Conservation (phyloP, 495 filamentous ascomycete species). For the Lasiosphaeria miniovina region DNA sequence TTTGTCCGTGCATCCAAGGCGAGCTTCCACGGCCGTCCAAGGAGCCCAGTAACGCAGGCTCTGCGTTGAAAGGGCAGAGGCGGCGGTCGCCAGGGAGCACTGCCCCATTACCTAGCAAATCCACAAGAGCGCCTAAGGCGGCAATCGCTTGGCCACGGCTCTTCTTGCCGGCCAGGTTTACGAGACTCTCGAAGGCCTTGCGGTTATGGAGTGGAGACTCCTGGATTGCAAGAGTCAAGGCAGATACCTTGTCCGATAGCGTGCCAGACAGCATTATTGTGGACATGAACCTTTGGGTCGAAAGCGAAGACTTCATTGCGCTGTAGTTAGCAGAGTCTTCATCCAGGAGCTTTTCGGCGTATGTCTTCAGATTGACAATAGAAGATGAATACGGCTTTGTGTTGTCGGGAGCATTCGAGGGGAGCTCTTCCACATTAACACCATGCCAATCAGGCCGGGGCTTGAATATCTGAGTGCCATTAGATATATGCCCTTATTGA, state of each 20-base stretch:
- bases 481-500: slow-evolving; percentile 7
- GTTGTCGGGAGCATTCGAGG: slow-evolving; percentile 42
- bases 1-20: slow-evolving; percentile 63
- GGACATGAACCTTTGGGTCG: slow-evolving; percentile 88
- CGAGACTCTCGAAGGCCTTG: slow-evolving; percentile 79
- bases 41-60: slow-evolving; percentile 68
- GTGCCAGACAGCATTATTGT: slow-evolving; percentile 97
- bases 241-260: slow-evolving; percentile 93
- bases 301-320: slow-evolving; percentile 54
- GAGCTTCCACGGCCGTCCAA: slow-evolving; percentile 54
- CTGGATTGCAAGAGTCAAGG: slow-evolving; percentile 86
- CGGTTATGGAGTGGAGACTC: slow-evolving; percentile 92
- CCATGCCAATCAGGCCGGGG: slow-evolving; percentile 87
- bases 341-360: slow-evolving; percentile 72
- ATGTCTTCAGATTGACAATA: slow-evolving; percentile 68
- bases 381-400: slow-evolving; percentile 52
- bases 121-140: slow-evolving; percentile 85
- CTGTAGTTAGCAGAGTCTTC: slow-evolving; percentile 65
- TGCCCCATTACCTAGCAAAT: slow-evolving; percentile 84
- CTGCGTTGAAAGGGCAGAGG: slow-evolving; percentile 71
- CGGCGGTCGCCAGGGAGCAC: slow-evolving; percentile 80
- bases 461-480: slow-evolving; percentile 57
- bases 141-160: slow-evolving; percentile 92
- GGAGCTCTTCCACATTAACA: slow-evolving; percentile 56
- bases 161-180: slow-evolving; percentile 78